Conservation (phyloP, 495 filamentous ascomycete species). For the Trichocladium antarcticum region DNA sequence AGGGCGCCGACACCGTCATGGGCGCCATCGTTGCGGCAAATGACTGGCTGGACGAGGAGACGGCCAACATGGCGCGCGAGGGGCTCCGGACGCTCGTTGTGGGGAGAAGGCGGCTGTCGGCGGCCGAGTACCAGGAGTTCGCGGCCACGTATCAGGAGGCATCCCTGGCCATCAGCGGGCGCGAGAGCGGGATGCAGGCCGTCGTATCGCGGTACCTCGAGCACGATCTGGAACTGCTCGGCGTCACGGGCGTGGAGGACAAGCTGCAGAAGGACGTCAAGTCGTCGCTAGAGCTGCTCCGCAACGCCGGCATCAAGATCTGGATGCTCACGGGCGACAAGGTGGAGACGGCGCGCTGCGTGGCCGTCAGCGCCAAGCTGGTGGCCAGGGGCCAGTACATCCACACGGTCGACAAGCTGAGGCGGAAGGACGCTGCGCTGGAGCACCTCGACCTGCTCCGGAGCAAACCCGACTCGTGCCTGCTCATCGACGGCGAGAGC, state of each 20-base stretch:
- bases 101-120: constrained; percentile 69
- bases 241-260: constrained; percentile 96
- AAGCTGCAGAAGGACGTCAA: constrained; percentile 93
- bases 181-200: constrained; percentile 69
- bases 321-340: constrained; percentile 99
- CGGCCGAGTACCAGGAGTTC: constrained; percentile 70
- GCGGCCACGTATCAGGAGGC: constrained; percentile 63
- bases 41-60: constrained; percentile 98
- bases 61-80: constrained; percentile 96
- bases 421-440: constrained; percentile 64
- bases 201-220: constrained; percentile 77
- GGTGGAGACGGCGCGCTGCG: constrained; percentile 93
- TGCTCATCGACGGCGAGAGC: constrained; percentile 92
- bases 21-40: constrained; percentile 81
- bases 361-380: constrained; percentile 86
- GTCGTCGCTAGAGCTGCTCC: constrained; percentile 81
- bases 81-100: constrained; percentile 90
- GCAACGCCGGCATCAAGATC: constrained; percentile 98
- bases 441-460: constrained; percentile 80
- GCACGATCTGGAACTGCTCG: constrained; percentile 77
- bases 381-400: constrained; percentile 94
- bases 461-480: constrained; percentile 73
- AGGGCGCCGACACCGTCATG: constrained; percentile 98
- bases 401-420: constrained; percentile 79
- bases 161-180: constrained; percentile 62